Percentiles rank a stretch among this genome's conserved stretches.
phyloP scores from a whole-genome alignment of 495 filamentous ascomycete genomes.

The Penicillium salamii region DNA sequence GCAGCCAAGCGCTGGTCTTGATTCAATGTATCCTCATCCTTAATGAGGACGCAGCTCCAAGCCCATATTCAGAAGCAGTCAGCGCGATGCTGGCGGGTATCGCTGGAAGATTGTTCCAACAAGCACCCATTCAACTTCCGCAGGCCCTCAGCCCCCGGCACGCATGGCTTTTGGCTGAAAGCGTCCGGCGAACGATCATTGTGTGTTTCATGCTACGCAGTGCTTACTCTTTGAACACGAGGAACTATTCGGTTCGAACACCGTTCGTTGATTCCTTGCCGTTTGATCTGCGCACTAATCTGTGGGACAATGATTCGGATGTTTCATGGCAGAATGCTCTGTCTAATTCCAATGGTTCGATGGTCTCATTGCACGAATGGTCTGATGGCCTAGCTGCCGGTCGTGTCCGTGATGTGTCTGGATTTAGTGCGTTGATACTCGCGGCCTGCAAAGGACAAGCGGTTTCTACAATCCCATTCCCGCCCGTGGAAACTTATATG shows the following conservation, averaged over 20 bases:
- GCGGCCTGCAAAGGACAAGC: conserved; percentile 31
- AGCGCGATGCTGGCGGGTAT: conserved; percentile 21
- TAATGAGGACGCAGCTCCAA: conserved; percentile 14
- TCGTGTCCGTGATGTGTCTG: conserved; percentile 14
- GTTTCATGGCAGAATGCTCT: conserved; percentile 15
- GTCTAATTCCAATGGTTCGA: conserved; percentile 1
- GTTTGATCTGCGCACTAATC: conserved; percentile 33
- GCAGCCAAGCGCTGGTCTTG: conserved; percentile 34
- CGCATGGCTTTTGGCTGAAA: conserved; percentile 46
- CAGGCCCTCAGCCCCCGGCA: conserved; percentile 29
- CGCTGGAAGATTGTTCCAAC: conserved; percentile 20
- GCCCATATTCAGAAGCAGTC: conserved; percentile 19
- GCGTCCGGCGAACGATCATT: conserved; percentile 42
- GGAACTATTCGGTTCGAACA: conserved; percentile 39
- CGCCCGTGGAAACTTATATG: conserved; percentile 6
- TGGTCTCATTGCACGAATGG: conserved; percentile 32
- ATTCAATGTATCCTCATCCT: conserved; percentile 36
- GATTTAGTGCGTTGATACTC: conserved; percentile 25
- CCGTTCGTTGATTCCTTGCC: conserved; percentile 34
- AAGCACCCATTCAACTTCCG: conserved; percentile 25
- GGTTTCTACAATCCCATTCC: conserved; percentile 11
- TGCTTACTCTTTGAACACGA: conserved; percentile 36
- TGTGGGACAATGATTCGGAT: conserved; percentile 35
- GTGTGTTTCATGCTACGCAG: conserved; percentile 34
- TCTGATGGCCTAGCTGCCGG: conserved; percentile 24